phyloP scores from a whole-genome alignment of 106 monocot species.

The Platanthera guangdongensis region DNA sequence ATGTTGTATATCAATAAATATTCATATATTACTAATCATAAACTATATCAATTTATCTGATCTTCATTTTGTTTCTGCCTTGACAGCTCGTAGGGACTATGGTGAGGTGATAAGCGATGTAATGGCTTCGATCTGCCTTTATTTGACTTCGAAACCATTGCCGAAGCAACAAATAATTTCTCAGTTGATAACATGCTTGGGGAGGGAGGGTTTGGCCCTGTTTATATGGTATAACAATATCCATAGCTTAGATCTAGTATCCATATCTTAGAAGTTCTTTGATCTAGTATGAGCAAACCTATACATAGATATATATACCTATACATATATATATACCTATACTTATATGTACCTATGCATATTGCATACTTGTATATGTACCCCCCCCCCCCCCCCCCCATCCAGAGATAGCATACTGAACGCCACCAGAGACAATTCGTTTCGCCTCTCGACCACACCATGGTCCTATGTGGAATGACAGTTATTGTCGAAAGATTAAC shows the following conservation, averaged over 20 bases:
- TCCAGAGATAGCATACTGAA: too few species aligned
- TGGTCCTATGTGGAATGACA: too few species aligned
- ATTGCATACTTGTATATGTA: too few species aligned
- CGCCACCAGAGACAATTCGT: too few species aligned
- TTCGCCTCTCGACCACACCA: too few species aligned
- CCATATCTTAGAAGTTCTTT: too few species aligned
- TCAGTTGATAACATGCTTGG: constrained; percentile 18
- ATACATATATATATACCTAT: neutral
- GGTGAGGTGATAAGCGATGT: neutral
- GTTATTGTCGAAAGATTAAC: too few species aligned
- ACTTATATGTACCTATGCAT: neutral
- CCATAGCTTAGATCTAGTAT: too few species aligned
- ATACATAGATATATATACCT: neutral
- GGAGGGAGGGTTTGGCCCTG: constrained; percentile 35
- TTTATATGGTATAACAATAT: constrained; percentile 14
- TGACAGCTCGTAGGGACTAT: neutral
- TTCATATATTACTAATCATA: neutral
- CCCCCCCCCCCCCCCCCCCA: too few species aligned
- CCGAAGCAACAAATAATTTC: constrained; percentile 24
- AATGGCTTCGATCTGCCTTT: constrained; percentile 16
- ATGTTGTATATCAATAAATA: neutral
- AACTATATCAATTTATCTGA: neutral
- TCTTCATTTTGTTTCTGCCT: neutral
- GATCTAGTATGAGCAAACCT: too few species aligned
- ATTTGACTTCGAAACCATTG: constrained; percentile 15